Percentiles rank a stretch among this genome's conserved stretches.
Conservation (phyloP, 1,284 basidiomycete genomes). For the Hymenochaete sp. region DNA sequence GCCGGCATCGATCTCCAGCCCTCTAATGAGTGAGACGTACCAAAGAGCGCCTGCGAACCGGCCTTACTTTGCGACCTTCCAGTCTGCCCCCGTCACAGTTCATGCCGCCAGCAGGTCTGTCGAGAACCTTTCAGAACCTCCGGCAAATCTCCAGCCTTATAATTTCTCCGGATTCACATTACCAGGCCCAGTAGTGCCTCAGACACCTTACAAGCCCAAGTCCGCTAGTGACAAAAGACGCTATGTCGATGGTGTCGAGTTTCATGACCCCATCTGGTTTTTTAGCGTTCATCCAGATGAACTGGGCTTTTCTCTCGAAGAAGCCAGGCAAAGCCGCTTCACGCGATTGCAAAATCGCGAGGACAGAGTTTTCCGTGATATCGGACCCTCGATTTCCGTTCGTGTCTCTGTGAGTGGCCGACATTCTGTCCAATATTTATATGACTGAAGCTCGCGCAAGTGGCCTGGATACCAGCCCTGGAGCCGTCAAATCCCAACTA, state of each 20-base stretch:
- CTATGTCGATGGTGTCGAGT: slow-evolving; percentile 57
- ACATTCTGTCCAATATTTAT: slow-evolving; percentile 1
- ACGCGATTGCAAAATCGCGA: slow-evolving; percentile 41
- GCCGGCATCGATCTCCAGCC: too few species aligned
- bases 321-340: slow-evolving; percentile 38
- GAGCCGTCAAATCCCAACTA: slow-evolving; percentile 71
- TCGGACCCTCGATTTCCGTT: slow-evolving; percentile 70
- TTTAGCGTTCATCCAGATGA: slow-evolving; percentile 39
- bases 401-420: slow-evolving; percentile 47
- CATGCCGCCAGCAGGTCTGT: too few species aligned
- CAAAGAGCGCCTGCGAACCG: too few species aligned
- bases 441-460: slow-evolving; percentile 27
- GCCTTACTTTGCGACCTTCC: too few species aligned
- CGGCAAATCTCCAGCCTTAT: neutral
- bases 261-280: slow-evolving; percentile 59
- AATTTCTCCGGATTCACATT: slow-evolving; percentile 20
- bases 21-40: too few species aligned
- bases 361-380: slow-evolving; percentile 52
- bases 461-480: slow-evolving; percentile 72
- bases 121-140: too few species aligned
- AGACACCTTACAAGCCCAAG: slow-evolving; percentile 60
- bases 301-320: slow-evolving; percentile 49
- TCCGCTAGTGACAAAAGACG: slow-evolving; percentile 64
- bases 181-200: slow-evolving; percentile 47
- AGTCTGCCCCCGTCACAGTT: too few species aligned